These are phyloP conservation scores for Akanthomyces dipterigenus DNA, from an alignment of 2,329 filamentous ascomycete species.

Conservation along the genomic window DNA sequence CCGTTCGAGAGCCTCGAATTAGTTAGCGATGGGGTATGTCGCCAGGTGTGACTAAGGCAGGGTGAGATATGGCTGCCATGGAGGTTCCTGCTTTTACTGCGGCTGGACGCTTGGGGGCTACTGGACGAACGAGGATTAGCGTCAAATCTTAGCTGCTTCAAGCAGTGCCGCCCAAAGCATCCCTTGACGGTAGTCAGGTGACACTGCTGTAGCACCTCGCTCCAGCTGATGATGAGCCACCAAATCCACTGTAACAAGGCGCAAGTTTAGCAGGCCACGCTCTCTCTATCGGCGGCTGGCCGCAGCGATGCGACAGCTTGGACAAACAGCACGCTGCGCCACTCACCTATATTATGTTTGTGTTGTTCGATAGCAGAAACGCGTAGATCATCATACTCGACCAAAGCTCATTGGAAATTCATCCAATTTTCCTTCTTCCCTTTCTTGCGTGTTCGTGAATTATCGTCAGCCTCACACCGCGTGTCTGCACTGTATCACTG, in stretches of 20 bases:
- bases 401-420: no score
- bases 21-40: not conserved
- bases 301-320: not conserved
- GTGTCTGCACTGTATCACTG: not conserved
- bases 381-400: no score
- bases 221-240: not conserved
- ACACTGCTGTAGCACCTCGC: not conserved
- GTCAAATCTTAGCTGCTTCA: slow-evolving; percentile 3
- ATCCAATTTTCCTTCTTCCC: not conserved
- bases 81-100: slow-evolving; percentile 12
- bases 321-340: not conserved
- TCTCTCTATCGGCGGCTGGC: not conserved
- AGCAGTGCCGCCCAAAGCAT: slow-evolving; percentile 2
- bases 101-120: slow-evolving; percentile 2
- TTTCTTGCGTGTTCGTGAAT: not conserved
- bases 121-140: slow-evolving; percentile 13
- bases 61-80: slow-evolving; percentile 11
- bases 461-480: not conserved
- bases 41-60: slow-evolving; percentile 14
- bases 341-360: not conserved
- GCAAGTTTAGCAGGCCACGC: not conserved
- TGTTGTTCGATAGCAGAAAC: no score
- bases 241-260: not conserved
- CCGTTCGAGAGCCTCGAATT: slow-evolving; percentile 8
- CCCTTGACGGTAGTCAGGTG: slow-evolving; percentile 6